Conservation (phyloP, 345 rosid species). For the Toxicodendron radicans region DNA sequence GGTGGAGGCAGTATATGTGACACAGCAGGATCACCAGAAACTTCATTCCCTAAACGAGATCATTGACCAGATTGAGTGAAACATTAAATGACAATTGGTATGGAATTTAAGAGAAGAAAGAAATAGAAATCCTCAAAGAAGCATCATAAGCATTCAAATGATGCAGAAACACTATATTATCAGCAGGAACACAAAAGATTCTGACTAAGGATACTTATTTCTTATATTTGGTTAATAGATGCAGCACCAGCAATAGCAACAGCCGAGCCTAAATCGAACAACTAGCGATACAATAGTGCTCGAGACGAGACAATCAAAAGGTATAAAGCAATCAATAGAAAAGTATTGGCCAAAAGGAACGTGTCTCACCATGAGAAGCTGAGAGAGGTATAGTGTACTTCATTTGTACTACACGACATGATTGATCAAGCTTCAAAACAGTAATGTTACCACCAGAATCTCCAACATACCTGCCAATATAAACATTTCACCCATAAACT, state of each 20-base stretch:
- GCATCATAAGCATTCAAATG: not conserved
- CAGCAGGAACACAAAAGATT: not conserved
- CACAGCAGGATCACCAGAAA: constrained; percentile 54
- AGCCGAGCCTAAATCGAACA: not conserved
- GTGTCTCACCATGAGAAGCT: constrained; percentile 66
- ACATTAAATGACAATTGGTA: not conserved
- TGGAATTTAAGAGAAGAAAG: not conserved
- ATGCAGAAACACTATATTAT: not conserved
- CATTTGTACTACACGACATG: constrained; percentile 45
- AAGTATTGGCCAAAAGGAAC: not conserved
- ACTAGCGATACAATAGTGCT: not conserved
- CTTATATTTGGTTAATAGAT: not conserved
- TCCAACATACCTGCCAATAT: constrained; percentile 67
- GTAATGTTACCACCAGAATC: constrained; percentile 71
- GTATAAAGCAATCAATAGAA: not conserved
- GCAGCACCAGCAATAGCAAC: not conserved
- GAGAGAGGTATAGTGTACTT: constrained; percentile 68
- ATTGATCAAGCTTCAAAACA: constrained; percentile 61
- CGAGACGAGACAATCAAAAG: not conserved
- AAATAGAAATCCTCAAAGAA: not conserved
- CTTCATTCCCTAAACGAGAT: constrained; percentile 53
- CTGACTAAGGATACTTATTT: not conserved
- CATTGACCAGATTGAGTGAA: not conserved
- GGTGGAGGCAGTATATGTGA: constrained; percentile 66
- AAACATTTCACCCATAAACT: constrained; percentile 13